A percentile compares a stretch with the other conserved stretches of the same genome.
phyloP scores from a whole-genome alignment of 345 rosid genomes.

The Citrus reticulata region DNA sequence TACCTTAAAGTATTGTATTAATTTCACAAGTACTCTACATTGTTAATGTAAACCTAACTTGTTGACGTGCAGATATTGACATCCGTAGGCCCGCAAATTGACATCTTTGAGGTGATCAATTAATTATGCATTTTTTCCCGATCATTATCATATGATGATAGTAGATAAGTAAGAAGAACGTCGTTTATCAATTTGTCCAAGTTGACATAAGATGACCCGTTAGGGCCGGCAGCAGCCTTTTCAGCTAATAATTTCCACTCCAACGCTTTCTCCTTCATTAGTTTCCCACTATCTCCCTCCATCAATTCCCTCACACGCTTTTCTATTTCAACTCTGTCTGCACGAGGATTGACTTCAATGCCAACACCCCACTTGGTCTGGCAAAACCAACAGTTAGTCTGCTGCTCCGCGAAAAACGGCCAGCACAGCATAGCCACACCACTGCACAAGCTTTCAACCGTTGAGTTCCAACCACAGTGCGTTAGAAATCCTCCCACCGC shows the following conservation, averaged over 20 bases:
- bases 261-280: slow-evolving; percentile 2
- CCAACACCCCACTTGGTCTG: slow-evolving; percentile 12
- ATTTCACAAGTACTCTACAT: too few species aligned
- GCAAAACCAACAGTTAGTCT: slow-evolving; percentile 7
- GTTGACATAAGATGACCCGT: slow-evolving; percentile 15
- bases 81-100: too few species aligned
- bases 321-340: slow-evolving; percentile 14
- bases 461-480: slow-evolving; percentile 12
- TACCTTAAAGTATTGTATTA: too few species aligned
- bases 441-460: background rate
- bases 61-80: too few species aligned
- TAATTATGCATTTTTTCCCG: background rate
- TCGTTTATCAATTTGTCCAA: slow-evolving; percentile 10
- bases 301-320: slow-evolving; percentile 15
- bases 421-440: slow-evolving; percentile 12
- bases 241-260: slow-evolving; percentile 17
- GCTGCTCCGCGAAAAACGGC: slow-evolving; percentile 11
- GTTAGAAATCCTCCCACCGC: slow-evolving; percentile 7
- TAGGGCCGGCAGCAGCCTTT: background rate
- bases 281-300: slow-evolving; percentile 14
- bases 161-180: background rate
- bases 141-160: background rate
- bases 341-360: slow-evolving; percentile 8
- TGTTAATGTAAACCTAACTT: too few species aligned
- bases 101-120: background rate